Conservation (phyloP, 1,284 basidiomycete species). For the Puccinia coronata region DNA sequence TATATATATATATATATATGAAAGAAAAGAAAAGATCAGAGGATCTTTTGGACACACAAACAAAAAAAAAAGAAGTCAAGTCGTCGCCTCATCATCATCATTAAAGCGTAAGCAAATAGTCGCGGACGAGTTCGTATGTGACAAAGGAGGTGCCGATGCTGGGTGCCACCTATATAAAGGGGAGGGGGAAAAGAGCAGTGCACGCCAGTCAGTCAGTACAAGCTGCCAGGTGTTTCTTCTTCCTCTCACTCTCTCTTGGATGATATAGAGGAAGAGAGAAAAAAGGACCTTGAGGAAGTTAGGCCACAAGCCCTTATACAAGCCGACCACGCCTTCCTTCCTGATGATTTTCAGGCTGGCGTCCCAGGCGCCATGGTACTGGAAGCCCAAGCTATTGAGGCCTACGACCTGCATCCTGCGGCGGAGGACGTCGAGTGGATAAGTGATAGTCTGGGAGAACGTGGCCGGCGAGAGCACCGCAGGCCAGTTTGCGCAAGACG, state of each 20-base stretch:
- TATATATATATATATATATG: constrained; percentile 61
- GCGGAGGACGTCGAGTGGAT: constrained; percentile 90
- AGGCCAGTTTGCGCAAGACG: constrained; percentile 58
- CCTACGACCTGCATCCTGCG: constrained; percentile 95
- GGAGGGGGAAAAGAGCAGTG: not conserved
- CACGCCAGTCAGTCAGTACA: not conserved
- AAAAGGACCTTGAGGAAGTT: constrained; percentile 73
- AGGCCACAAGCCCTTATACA: constrained; percentile 87
- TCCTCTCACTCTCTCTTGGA: no score
- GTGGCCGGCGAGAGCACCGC: constrained; percentile 64
- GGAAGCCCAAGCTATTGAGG: constrained; percentile 68
- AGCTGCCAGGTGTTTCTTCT: no score
- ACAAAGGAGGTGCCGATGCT: constrained; percentile 75
- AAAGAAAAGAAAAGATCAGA: constrained; percentile 49
- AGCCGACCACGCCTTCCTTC: constrained; percentile 71
- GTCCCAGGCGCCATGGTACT: constrained; percentile 76
- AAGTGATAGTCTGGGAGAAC: constrained; percentile 89
- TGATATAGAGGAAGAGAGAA: constrained; percentile 52
- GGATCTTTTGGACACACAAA: not conserved
- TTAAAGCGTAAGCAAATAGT: constrained; percentile 13
- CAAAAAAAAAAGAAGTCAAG: not conserved
- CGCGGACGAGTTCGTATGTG: constrained; percentile 34
- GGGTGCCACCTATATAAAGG: constrained; percentile 74
- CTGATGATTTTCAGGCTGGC: constrained; percentile 71
- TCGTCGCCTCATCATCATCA: no score